Evolutionary conservation across 2,329 filamentous ascomycete species (phyloP).

Genomic region (Apiospora malaysiana): DNA sequence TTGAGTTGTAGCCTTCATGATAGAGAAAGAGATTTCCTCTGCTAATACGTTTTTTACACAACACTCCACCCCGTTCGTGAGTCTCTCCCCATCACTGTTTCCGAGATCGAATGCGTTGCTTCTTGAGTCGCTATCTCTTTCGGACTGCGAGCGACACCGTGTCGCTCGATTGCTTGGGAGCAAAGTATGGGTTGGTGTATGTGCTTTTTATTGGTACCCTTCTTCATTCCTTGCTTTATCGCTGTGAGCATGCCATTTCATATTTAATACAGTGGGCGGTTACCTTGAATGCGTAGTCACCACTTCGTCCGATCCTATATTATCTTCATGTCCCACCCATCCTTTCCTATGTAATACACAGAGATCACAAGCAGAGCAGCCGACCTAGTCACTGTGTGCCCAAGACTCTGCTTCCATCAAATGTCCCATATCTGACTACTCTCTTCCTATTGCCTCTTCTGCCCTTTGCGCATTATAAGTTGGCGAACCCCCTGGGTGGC

Average conservation of each 20-base stretch:
- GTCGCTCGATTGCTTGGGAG: no score
- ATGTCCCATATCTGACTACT: no score
- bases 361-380: no score
- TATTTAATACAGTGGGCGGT: not conserved
- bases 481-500: no score
- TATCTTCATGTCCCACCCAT: not conserved
- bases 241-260: no score
- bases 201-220: not conserved
- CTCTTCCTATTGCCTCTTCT: no score
- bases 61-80: not conserved
- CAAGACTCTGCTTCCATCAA: no score
- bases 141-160: no score
- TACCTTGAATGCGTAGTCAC: not conserved
- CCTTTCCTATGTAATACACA: not conserved
- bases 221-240: no score
- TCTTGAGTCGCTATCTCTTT: no score
- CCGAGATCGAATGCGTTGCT: not conserved
- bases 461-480: no score
- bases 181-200: not conserved
- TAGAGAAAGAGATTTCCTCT: conserved; percentile 16
- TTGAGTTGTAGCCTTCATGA: conserved; percentile 15
- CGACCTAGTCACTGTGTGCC: no score
- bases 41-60: not conserved
- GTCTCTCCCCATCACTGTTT: not conserved
- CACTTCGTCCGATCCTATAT: not conserved